Evolutionary conservation across 2,329 filamentous ascomycete genomes (phyloP).

Genomic region (Leptographium lundbergii): DNA sequence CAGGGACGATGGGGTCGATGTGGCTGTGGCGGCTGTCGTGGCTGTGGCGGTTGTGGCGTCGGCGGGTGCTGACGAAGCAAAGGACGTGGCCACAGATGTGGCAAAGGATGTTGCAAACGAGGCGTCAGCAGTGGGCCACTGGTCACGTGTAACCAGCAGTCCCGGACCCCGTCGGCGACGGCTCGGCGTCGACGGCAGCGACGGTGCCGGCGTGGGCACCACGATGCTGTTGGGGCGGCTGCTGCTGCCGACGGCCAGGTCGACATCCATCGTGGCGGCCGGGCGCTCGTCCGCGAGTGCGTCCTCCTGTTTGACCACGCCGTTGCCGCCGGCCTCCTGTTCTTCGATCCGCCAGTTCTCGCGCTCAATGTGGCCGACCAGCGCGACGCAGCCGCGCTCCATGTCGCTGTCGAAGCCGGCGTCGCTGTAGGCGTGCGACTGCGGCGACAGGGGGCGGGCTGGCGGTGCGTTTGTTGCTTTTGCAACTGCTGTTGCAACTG

Average conservation of each 20-base stretch:
- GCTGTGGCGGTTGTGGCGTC: neutral
- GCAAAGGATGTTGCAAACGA: neutral
- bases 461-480: neutral
- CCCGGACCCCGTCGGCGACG: neutral
- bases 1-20: neutral
- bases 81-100: neutral
- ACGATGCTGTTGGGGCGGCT: neutral
- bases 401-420: conserved; percentile 12
- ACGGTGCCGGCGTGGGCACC: neutral
- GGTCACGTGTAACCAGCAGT: neutral
- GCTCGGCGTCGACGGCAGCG: neutral
- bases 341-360: neutral
- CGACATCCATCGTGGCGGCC: neutral
- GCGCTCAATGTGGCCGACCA: conserved; percentile 8
- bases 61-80: neutral
- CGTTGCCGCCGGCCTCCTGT: neutral
- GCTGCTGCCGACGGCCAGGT: neutral
- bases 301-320: neutral
- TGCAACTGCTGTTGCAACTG: neutral
- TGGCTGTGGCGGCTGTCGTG: neutral
- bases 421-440: conserved; percentile 2
- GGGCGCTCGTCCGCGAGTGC: neutral
- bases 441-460: neutral
- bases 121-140: neutral
- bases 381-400: conserved; percentile 9